Percentiles rank a stretch among this genome's conserved stretches.
Conservation (phyloP, 164 flowering plant genomes). For the Umbilicus rupestris region DNA sequence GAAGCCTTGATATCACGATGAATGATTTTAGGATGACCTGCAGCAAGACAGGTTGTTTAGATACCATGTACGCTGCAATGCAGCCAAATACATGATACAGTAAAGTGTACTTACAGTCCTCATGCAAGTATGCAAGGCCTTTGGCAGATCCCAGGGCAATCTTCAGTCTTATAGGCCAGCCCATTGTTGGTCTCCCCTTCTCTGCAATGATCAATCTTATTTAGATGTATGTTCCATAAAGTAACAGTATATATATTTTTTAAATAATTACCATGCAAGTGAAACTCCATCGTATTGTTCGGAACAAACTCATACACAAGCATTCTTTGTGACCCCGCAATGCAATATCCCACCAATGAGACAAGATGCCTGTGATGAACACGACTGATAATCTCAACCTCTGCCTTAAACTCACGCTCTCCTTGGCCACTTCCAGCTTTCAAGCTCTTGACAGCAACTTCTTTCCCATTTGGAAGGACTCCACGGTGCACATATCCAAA, state of each 20-base stretch:
- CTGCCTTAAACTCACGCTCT: constrained; percentile 94
- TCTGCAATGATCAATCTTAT: constrained; percentile 16
- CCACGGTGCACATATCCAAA: constrained; percentile 7
- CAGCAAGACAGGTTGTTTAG: not conserved
- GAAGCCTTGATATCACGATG: constrained; percentile 49
- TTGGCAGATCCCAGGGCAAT: constrained; percentile 48
- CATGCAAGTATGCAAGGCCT: constrained; percentile 52
- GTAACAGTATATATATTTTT: not conserved
- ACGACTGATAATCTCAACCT: constrained; percentile 23
- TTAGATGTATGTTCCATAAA: not conserved
- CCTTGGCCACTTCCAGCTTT: constrained; percentile 23
- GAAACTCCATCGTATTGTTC: constrained; percentile 6
- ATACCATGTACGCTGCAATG: not conserved
- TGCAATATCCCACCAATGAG: constrained; percentile 8
- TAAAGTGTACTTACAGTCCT: constrained; percentile 35
- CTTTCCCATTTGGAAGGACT: not conserved
- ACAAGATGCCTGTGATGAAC: constrained; percentile 11
- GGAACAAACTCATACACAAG: constrained; percentile 9
- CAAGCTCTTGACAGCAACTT: constrained; percentile 7
- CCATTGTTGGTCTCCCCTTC: constrained; percentile 27
- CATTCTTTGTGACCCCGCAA: constrained; percentile 4
- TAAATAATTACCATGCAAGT: constrained; percentile 5
- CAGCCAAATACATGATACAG: not conserved
- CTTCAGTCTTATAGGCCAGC: constrained; percentile 39
- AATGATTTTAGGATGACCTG: constrained; percentile 47